These are phyloP conservation scores for Mrakia blollopis DNA, from an alignment of 768 basidiomycete genomes.

Conservation along the genomic window DNA sequence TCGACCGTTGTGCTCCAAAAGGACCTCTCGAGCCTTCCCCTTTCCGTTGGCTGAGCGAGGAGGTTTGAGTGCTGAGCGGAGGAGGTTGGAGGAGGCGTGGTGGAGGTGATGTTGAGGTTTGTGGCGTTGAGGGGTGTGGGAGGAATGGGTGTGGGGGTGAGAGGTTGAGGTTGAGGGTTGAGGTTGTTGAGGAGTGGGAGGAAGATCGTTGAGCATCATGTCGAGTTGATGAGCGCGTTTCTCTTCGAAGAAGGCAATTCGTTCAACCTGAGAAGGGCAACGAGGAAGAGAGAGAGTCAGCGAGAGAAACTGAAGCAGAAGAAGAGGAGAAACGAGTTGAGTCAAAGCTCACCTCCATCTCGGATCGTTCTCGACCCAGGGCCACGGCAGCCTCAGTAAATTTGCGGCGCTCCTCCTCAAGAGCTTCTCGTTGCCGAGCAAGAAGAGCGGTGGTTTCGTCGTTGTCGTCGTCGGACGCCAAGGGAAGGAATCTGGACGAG, in stretches of 20 bases:
- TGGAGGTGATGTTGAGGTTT: not conserved
- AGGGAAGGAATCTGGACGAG: not conserved
- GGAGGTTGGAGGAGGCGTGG: not conserved
- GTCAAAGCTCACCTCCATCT: slow-evolving; percentile 59
- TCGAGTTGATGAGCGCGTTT: slow-evolving; percentile 47
- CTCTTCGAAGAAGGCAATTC: slow-evolving; percentile 60
- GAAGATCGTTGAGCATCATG: slow-evolving; percentile 28
- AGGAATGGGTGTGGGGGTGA: not conserved
- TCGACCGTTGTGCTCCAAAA: not conserved
- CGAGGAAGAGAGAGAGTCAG: not conserved
- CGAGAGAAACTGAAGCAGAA: not conserved
- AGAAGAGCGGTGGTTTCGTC: not conserved
- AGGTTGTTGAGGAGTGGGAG: slow-evolving; percentile 32
- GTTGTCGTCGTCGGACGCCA: not conserved
- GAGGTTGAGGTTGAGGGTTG: not conserved
- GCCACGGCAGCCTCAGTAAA: slow-evolving; percentile 61
- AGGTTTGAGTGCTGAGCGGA: slow-evolving; percentile 6
- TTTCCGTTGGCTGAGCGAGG: not conserved
- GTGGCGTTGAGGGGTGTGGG: not conserved
- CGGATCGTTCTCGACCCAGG: slow-evolving; percentile 61
- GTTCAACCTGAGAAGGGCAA: slow-evolving; percentile 53
- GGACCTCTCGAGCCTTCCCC: not conserved
- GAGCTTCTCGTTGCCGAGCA: slow-evolving; percentile 50
- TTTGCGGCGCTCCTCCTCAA: slow-evolving; percentile 62
- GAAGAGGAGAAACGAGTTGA: not conserved